A percentile compares a stretch with the other conserved stretches of the same genome.
These are phyloP conservation scores for Amanita rimosa DNA, from an alignment of 768 basidiomycete genomes.

Conservation along the genomic window DNA sequence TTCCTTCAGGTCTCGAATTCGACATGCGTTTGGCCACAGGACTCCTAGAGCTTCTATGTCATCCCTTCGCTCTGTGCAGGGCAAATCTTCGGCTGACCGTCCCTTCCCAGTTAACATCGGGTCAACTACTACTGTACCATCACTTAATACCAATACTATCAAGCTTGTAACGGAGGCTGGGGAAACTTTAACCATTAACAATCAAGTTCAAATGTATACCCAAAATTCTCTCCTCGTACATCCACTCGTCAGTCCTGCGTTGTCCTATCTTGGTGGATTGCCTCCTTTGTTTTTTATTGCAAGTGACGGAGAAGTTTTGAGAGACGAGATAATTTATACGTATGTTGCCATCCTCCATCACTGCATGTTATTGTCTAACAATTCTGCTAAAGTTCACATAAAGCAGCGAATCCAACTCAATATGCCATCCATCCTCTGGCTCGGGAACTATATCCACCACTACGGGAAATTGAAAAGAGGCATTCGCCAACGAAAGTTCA, in stretches of 20 bases:
- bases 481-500: conserved; percentile 71
- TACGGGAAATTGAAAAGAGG: conserved; percentile 42
- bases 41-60: conserved; percentile 9
- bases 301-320: conserved; percentile 82
- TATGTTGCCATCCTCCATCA: conserved; percentile 20
- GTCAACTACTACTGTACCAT: conserved; percentile 32
- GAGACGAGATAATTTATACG: conserved; percentile 89
- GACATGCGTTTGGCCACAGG: conserved; percentile 31
- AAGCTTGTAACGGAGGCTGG: conserved; percentile 33
- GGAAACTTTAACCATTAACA: conserved; percentile 39
- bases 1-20: conserved; percentile 47
- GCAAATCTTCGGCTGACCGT: conserved; percentile 9
- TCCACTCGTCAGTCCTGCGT: conserved; percentile 73
- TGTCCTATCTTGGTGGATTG: conserved; percentile 81
- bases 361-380: neutral
- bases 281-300: conserved; percentile 80
- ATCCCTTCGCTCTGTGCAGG: conserved; percentile 8
- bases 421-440: conserved; percentile 40
- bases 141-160: conserved; percentile 32
- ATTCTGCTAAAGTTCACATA: conserved; percentile 58
- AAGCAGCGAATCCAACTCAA: conserved; percentile 73
- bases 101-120: conserved; percentile 32
- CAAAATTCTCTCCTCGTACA: conserved; percentile 68
- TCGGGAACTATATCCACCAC: conserved; percentile 41
- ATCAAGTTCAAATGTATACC: conserved; percentile 82